Conservation (phyloP, 2,329 filamentous ascomycete species). For the Verticillium nubilum region DNA sequence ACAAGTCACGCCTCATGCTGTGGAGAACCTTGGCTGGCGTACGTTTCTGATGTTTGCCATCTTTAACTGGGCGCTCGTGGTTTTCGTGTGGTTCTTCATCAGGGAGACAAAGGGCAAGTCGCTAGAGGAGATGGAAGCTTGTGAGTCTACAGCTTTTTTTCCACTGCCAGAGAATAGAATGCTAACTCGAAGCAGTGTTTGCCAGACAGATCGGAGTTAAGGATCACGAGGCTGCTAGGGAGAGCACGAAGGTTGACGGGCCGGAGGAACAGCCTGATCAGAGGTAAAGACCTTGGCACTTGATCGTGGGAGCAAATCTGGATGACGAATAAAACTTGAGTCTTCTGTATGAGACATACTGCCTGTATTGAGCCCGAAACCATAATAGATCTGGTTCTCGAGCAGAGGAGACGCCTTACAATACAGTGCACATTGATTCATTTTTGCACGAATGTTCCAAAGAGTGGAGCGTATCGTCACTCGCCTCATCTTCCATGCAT, state of each 20-base stretch:
- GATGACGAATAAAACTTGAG: too few relatives aligned
- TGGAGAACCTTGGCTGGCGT: slow-evolving; percentile 38
- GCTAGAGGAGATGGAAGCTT: slow-evolving; percentile 33
- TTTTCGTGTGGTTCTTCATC: slow-evolving; percentile 36
- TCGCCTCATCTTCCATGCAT: background rate
- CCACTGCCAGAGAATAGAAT: background rate
- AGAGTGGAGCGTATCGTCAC: background rate
- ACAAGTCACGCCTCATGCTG: slow-evolving; percentile 40
- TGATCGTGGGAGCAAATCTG: too few relatives aligned
- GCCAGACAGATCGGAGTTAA: background rate
- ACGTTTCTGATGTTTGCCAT: slow-evolving; percentile 45
- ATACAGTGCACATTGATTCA: too few relatives aligned
- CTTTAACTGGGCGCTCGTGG: slow-evolving; percentile 38
- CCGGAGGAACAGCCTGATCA: background rate
- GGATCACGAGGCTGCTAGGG: background rate
- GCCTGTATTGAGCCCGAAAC: too few relatives aligned
- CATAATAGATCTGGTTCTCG: too few relatives aligned
- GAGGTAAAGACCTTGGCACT: too few relatives aligned
- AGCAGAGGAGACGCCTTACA: too few relatives aligned
- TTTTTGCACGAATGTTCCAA: too few relatives aligned
- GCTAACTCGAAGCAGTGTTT: background rate
- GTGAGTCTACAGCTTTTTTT: slow-evolving; percentile 10
- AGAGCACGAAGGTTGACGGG: background rate
- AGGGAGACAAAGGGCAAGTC: slow-evolving; percentile 37
- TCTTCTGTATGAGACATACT: too few relatives aligned